Conservation (phyloP, 1,284 basidiomycete species). For the Wolfiporia cocos region DNA sequence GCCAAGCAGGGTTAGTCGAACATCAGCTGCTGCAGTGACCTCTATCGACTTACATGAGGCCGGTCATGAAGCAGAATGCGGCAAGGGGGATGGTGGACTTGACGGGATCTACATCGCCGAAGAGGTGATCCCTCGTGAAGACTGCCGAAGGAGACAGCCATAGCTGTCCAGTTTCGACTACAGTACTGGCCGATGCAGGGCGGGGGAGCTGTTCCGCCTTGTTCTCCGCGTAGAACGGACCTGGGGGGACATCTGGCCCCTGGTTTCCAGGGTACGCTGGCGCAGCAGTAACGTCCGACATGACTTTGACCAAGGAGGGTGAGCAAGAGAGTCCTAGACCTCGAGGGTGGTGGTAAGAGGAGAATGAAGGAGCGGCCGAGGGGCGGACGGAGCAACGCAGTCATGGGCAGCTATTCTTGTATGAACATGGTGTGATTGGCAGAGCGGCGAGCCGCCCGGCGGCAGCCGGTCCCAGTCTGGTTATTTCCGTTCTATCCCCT, state of each 20-base stretch:
- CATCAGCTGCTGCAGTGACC: slow-evolving; percentile 2
- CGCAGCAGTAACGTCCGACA: neutral
- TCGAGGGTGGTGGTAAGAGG: neutral
- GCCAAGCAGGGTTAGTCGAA: slow-evolving; percentile 4
- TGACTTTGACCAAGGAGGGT: neutral
- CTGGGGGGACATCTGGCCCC: slow-evolving; percentile 7
- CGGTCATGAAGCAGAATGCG: slow-evolving; percentile 83
- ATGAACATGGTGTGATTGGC: slow-evolving; percentile 12
- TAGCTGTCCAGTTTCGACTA: slow-evolving; percentile 16
- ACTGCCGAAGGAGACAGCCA: slow-evolving; percentile 21
- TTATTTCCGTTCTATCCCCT: slow-evolving; percentile 18
- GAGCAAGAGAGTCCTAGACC: slow-evolving; percentile 1
- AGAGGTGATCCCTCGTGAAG: slow-evolving; percentile 26
- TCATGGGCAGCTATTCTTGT: slow-evolving; percentile 12
- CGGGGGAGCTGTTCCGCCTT: slow-evolving; percentile 17
- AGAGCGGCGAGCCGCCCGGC: slow-evolving; percentile 16
- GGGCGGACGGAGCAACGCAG: slow-evolving; percentile 2
- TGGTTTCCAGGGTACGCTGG: neutral
- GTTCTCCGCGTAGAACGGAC: slow-evolving; percentile 16
- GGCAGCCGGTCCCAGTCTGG: slow-evolving; percentile 7
- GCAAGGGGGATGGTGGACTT: slow-evolving; percentile 56
- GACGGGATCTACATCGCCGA: slow-evolving; percentile 56
- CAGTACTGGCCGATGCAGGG: slow-evolving; percentile 15
- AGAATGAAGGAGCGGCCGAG: slow-evolving; percentile 5
- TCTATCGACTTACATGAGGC: slow-evolving; percentile 57